Percentiles rank a stretch among this genome's conserved stretches.
Evolutionary conservation across 1,139 yeast genomes (phyloP).

Genomic region (Kurtzmaniella quercitrusa): DNA sequence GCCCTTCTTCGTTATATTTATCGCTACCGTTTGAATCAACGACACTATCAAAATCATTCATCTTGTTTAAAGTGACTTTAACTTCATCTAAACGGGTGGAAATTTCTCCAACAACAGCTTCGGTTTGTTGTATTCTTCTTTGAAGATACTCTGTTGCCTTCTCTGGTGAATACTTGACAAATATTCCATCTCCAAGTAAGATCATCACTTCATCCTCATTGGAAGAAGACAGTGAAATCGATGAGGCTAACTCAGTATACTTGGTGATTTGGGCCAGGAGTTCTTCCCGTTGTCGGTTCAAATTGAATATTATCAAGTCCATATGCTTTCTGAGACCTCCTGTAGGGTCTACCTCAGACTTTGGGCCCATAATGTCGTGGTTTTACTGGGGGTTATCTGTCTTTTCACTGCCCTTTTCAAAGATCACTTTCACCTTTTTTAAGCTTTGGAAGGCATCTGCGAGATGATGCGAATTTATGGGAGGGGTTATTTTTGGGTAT

Average conservation of each 20-base stretch:
- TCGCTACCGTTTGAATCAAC: slow-evolving; percentile 8
- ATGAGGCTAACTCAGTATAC: slow-evolving; percentile 9
- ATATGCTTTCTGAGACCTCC: slow-evolving; percentile 12
- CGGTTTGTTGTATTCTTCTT: slow-evolving; percentile 33
- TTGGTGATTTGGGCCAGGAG: slow-evolving; percentile 12
- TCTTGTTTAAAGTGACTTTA: slow-evolving; percentile 27
- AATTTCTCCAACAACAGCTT: slow-evolving; percentile 33
- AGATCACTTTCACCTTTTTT: no score
- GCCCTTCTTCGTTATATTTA: slow-evolving; percentile 36
- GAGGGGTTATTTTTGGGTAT: no score
- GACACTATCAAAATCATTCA: slow-evolving; percentile 16
- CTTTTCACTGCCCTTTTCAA: no score
- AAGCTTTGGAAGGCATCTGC: neutral
- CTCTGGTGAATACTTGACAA: slow-evolving; percentile 39
- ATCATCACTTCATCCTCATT: slow-evolving; percentile 29
- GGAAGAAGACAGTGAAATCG: slow-evolving; percentile 2
- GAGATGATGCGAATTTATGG: no score
- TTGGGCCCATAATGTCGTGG: neutral
- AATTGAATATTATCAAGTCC: slow-evolving; percentile 12
- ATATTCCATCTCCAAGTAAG: slow-evolving; percentile 58
- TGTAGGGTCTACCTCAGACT: slow-evolving; percentile 5
- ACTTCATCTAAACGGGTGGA: slow-evolving; percentile 43
- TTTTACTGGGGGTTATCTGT: neutral
- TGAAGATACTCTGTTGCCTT: slow-evolving; percentile 47
- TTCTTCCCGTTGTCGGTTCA: slow-evolving; percentile 12